Base-by-base conservation (phyloP, 106 monocot species). In the Platanthera guangdongensis region DNA sequence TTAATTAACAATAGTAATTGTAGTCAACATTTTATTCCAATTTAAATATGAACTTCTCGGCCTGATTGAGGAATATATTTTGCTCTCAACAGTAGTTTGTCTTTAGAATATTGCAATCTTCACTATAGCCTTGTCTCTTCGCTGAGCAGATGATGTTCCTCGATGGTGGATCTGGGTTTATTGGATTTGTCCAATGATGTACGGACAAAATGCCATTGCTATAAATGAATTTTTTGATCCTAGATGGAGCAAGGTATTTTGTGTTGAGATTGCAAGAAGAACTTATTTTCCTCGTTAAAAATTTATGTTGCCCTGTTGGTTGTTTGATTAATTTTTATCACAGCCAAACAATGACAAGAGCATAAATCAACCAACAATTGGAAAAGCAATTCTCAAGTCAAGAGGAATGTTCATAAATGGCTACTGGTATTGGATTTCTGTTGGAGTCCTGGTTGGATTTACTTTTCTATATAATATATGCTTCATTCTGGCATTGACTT, bases 221-320 rank as follows among this genome's bases (percentile, higher is more conserved):
- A 71, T 87, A n/a, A 92, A 92, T 75, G 89, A 93, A 79, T 93
- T 93, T 49, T 84, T 93, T 63, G 92, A 84, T 50, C 52, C 74
- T 1, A 81, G 87, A 80, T 91, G 87, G 87, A 75, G 77, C 77
- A 74, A 45, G 45, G 84, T 83, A 86, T 53, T 8, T 53, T 53
- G 80, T 62, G 39, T 74, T 0, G 6, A 30, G 32, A 21, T 25
- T 72, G 32, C 86, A 2, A 39, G 39, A 25, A 25, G 25, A 39
- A 39, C 39, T 39, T 84, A 8, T n/a, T 84, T 67, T 78, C 68
- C 57, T 39, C 32, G 8, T 68, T 57, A 84, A 85, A 76, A 77
- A 74, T 1, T 22, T 39, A 39, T 5, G 7, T 77, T 68, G 57
- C 52, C 48, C 25, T 71, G 14, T 69, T 30, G 12, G 48, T 16